Base-by-base conservation (phyloP, 73 alveolate species). In the Stentor roeselii region DNA sequence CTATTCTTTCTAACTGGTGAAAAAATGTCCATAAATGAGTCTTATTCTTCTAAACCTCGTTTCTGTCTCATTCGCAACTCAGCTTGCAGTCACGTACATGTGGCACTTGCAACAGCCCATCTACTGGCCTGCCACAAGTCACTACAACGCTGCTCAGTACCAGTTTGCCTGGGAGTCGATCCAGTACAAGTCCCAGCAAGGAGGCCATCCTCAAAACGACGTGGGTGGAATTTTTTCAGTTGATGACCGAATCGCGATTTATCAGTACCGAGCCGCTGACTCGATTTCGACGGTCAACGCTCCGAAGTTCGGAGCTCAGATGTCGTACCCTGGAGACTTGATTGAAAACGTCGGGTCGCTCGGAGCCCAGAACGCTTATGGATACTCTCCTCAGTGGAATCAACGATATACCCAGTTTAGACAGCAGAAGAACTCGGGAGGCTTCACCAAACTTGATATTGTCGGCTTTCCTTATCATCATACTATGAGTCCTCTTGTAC, bases 81-180 rank as follows among this genome's bases (percentile, higher is more conserved):
- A 21, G 27, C 41, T 67, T 30, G 41, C 80, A 30, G 37, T 67
- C 42, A 67, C 80, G 21, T 67, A 67, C 41, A 21, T 67, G 80
- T 67, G 80, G 80, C 80, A 67, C 34, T 40, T 67, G 14, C 41
- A 67, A 21, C 80, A 67, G 80, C 80, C 80, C 0, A 67, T 67
- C 37, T 67, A 67, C 37, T 67, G 80, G 80, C 80, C 80, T 1
- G 80, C 80, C 37, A 21, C n/a, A 67, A 67, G 80, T 2, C 80
- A 32, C 37, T 21, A 21, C 2, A 21, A 67, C 80, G 11, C 37
- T 67, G 41, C 41, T 67, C 11, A n/a, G 41, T 67, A 67, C 80
- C 80, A 67, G 37, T 67, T 67, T 32, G 80, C 80, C 41, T 21
- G n/a, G 80, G 80, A 67, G 41, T 67, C 80, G 3, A 67, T 67